Percentiles rank a stretch among this genome's conserved stretches.
Evolutionary conservation across 345 rosid genomes (phyloP).

Genomic region (Schrenkiella parvula): DNA sequence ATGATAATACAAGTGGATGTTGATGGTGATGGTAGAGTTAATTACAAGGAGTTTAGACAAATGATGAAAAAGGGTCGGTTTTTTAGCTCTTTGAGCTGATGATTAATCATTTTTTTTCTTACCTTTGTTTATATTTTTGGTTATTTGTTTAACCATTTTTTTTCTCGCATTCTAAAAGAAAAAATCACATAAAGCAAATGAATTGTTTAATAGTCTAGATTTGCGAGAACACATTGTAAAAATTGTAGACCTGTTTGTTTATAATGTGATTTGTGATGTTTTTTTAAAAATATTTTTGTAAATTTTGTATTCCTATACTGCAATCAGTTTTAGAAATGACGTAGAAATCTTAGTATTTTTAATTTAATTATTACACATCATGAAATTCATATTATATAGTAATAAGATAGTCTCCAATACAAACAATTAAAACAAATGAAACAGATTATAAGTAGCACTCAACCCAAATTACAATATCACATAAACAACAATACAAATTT

Average conservation of each 20-base stretch:
- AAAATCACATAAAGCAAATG: background rate
- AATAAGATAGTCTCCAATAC: no score
- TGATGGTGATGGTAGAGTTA: slow-evolving; percentile 87
- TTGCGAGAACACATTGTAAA: slow-evolving; percentile 17
- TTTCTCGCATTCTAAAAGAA: background rate
- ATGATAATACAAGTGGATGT: slow-evolving; percentile 75
- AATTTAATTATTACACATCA: no score
- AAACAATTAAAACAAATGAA: no score
- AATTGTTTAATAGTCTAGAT: background rate
- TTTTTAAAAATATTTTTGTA: no score
- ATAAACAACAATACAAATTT: no score
- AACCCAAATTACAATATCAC: no score
- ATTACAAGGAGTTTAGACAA: slow-evolving; percentile 45
- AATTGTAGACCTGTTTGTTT: background rate
- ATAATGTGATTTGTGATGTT: background rate
- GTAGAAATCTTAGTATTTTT: no score
- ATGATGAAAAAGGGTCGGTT: slow-evolving; percentile 48
- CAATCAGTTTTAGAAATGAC: no score
- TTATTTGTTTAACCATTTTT: background rate
- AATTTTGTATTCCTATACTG: no score
- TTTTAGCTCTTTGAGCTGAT: slow-evolving; percentile 32
- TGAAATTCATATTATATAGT: no score
- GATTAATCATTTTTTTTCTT: background rate
- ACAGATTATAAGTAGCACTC: no score
- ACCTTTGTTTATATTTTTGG: background rate